phyloP scores from a whole-genome alignment of 2,329 filamentous ascomycete genomes.

The Cercospora zeae-maydis region DNA sequence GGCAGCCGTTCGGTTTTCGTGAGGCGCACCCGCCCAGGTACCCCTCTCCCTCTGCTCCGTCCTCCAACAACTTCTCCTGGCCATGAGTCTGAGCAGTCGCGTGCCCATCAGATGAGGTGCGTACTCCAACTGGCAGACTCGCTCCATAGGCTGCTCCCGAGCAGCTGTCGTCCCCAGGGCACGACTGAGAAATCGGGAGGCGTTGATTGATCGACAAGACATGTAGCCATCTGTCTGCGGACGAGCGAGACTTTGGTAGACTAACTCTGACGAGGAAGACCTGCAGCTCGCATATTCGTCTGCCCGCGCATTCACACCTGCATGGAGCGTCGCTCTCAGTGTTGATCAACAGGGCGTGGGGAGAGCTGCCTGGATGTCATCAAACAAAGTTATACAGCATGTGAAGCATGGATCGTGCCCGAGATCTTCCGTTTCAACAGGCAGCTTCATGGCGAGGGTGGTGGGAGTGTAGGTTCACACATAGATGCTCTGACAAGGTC shows the following conservation, averaged over 20 bases:
- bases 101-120: background rate
- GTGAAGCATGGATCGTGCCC: constrained; percentile 1
- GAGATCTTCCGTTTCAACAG: background rate
- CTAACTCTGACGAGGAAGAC: no score
- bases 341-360: background rate
- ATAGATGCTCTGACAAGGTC: background rate
- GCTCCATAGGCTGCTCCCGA: background rate
- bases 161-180: background rate
- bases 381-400: background rate
- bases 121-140: background rate
- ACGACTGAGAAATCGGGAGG: background rate
- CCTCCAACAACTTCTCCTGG: background rate
- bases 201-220: background rate
- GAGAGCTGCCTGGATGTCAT: background rate
- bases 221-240: background rate
- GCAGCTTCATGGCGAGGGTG: background rate
- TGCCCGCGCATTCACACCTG: background rate
- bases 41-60: constrained; percentile 1
- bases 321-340: background rate
- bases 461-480: background rate
- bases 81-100: background rate
- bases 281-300: background rate
- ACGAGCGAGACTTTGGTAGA: background rate
- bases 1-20: constrained; percentile 13
- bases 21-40: background rate